Evolutionary conservation across 768 basidiomycete genomes (phyloP).

Genomic region (Cyclocybe aegerita): DNA sequence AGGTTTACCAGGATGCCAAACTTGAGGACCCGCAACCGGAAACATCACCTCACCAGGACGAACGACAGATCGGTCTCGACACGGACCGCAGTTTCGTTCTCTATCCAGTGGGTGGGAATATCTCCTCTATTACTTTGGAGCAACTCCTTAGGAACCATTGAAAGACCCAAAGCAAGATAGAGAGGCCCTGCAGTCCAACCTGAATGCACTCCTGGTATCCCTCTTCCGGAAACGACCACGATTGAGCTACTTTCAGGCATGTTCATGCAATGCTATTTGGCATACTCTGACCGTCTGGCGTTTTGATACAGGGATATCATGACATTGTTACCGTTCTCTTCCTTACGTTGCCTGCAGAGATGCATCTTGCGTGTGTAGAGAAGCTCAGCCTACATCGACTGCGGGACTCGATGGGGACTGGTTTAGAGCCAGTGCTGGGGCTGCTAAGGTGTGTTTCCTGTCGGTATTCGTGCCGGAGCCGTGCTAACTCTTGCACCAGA

Average conservation of each 20-base stretch:
- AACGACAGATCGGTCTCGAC: conserved; percentile 85
- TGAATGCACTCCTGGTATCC: conserved; percentile 72
- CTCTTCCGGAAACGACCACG: conserved; percentile 72
- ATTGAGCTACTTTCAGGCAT: conserved; percentile 83
- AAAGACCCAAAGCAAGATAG: conserved; percentile 31
- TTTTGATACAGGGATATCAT: conserved; percentile 72
- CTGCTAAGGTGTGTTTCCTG: conserved; percentile 53
- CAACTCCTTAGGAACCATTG: conserved; percentile 5
- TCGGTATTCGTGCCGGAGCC: background rate
- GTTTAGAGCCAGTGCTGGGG: conserved; percentile 83
- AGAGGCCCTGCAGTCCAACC: conserved; percentile 58
- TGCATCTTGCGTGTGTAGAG: conserved; percentile 61
- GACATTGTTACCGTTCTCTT: conserved; percentile 87
- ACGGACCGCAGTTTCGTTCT: conserved; percentile 92
- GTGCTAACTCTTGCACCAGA: conserved; percentile 32
- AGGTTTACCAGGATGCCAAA: conserved; percentile 2
- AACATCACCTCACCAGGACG: conserved; percentile 59
- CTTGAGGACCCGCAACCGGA: conserved; percentile 3
- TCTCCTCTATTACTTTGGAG: conserved; percentile 13
- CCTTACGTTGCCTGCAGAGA: conserved; percentile 64
- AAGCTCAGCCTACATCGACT: conserved; percentile 76
- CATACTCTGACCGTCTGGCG: background rate
- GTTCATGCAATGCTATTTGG: background rate
- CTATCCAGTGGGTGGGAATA: conserved; percentile 77
- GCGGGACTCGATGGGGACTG: conserved; percentile 85